These are phyloP conservation scores for Phytophthora pisi DNA, from an alignment of 352 stramenopile genomes.

Conservation along the genomic window DNA sequence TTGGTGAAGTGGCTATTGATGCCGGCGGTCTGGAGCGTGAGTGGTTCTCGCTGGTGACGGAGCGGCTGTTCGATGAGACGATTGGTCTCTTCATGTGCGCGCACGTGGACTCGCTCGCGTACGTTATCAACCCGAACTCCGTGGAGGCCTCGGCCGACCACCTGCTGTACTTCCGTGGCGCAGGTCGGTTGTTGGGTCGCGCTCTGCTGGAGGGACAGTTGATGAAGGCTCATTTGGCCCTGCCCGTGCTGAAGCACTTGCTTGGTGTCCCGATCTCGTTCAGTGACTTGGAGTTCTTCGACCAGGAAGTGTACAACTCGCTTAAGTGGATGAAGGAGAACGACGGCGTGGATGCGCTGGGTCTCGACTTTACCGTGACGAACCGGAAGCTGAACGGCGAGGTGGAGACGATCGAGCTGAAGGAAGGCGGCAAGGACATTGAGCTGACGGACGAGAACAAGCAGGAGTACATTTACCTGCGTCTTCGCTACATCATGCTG, in stretches of 20 bases:
- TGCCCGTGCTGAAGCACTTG: conserved; percentile 87
- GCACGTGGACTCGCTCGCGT: conserved; percentile 79
- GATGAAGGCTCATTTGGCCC: conserved; percentile 82
- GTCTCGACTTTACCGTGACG: conserved; percentile 83
- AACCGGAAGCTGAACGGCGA: conserved; percentile 81
- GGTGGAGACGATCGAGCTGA: conserved; percentile 82
- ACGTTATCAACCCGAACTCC: conserved; percentile 86
- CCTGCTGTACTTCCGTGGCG: conserved; percentile 97
- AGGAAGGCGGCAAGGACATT: conserved; percentile 84
- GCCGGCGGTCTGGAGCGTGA: conserved; percentile 89
- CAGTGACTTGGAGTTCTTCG: conserved; percentile 89
- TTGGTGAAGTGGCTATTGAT: conserved; percentile 89
- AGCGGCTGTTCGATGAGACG: conserved; percentile 87
- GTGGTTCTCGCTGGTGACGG: conserved; percentile 88
- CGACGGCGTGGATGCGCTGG: conserved; percentile 74
- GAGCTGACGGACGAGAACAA: conserved; percentile 97
- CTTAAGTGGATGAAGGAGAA: conserved; percentile 89
- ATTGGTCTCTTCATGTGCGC: conserved; percentile 89
- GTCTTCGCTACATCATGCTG: conserved; percentile 96
- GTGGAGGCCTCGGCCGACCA: conserved; percentile 92
- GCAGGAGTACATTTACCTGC: conserved; percentile 96
- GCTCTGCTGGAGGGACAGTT: conserved; percentile 96
- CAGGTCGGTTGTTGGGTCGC: conserved; percentile 95
- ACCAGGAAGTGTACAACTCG: conserved; percentile 86
- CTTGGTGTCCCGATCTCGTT: conserved; percentile 89